Conservation (phyloP, 768 basidiomycete species). For the Omphalotus guepiniiformis region DNA sequence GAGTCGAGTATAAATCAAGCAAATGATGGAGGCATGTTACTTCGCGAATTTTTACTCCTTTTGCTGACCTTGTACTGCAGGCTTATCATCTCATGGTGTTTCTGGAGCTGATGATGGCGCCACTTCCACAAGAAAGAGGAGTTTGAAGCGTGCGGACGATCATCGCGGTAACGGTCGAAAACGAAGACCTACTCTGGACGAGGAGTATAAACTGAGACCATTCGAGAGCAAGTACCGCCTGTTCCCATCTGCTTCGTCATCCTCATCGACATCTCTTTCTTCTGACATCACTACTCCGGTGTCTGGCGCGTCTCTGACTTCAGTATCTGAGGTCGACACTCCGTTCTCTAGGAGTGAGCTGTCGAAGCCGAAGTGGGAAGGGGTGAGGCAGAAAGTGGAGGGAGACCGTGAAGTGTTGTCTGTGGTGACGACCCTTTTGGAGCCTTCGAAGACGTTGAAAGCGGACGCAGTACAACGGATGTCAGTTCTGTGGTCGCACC, state of each 20-base stretch:
- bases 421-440: conserved; percentile 1
- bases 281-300: conserved; percentile 1
- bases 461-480: conserved; percentile 1
- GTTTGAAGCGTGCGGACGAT: not conserved
- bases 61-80: not conserved
- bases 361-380: conserved; percentile 2
- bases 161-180: conserved; percentile 3
- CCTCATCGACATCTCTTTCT: conserved; percentile 2
- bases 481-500: conserved; percentile 8
- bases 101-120: not conserved
- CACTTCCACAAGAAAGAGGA: not conserved
- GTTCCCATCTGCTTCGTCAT: not conserved
- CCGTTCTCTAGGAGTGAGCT: not conserved
- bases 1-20: not conserved
- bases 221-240: conserved; percentile 6
- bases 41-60: not conserved
- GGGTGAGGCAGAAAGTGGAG: not conserved
- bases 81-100: not conserved
- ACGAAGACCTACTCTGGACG: not conserved
- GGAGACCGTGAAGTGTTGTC: not conserved
- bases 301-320: conserved; percentile 2
- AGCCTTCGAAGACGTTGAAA: conserved; percentile 1
- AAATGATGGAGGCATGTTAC: not conserved
- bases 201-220: conserved; percentile 5
- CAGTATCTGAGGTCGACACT: conserved; percentile 5